Conservation (phyloP, 2,329 filamentous ascomycete species). For the Claviceps citrina region DNA sequence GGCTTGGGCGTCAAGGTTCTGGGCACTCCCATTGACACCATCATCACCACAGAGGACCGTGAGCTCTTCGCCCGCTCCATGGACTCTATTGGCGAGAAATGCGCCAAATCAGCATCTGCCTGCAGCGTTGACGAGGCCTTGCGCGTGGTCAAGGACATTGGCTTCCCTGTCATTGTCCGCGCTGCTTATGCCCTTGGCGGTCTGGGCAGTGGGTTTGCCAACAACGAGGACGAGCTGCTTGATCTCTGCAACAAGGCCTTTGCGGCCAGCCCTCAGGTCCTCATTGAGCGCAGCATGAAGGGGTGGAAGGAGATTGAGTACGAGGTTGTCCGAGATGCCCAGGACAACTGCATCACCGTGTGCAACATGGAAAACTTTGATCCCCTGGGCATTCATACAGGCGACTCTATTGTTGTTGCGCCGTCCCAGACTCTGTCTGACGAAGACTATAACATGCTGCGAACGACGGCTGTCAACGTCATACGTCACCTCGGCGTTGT, state of each 20-base stretch:
- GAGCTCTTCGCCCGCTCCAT: constrained; percentile 96
- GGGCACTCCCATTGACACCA: constrained; percentile 91
- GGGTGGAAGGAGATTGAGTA: constrained; percentile 99
- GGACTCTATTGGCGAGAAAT: constrained; percentile 96
- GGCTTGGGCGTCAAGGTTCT: constrained; percentile 82
- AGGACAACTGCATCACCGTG: constrained; percentile 97
- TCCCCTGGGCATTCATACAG: constrained; percentile 91
- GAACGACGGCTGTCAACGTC: constrained; percentile 91
- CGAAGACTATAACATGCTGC: constrained; percentile 97
- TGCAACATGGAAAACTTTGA: constrained; percentile 99
- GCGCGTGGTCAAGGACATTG: constrained; percentile 75
- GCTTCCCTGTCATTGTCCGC: constrained; percentile 92
- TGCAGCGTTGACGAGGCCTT: constrained; percentile 79
- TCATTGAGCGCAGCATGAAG: constrained; percentile 98
- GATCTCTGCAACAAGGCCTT: constrained; percentile 91
- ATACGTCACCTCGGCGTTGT: constrained; percentile 94
- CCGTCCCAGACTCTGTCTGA: constrained; percentile 94
- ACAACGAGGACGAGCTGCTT: constrained; percentile 66
- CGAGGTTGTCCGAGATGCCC: constrained; percentile 86
- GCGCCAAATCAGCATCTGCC: constrained; percentile 90
- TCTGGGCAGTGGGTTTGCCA: constrained; percentile 86
- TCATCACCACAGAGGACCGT: constrained; percentile 96
- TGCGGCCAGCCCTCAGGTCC: constrained; percentile 83
- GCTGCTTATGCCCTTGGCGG: constrained; percentile 93
- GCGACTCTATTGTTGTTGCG: constrained; percentile 94